phyloP scores from a whole-genome alignment of 2,329 filamentous ascomycete species.

The Tympanopsis confertula region DNA sequence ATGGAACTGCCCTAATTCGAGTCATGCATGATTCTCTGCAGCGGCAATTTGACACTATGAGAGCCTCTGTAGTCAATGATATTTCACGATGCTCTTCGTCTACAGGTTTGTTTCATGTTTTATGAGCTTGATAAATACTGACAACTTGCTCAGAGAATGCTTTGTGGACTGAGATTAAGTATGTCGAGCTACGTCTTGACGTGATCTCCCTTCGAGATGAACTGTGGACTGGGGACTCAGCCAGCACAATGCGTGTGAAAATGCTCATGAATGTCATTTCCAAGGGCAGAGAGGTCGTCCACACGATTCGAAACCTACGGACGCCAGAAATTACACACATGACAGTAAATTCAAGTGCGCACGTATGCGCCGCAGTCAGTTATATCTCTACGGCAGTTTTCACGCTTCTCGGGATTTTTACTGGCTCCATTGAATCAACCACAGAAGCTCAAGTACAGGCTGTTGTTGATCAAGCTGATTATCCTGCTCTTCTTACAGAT shows the following conservation, averaged over 20 bases:
- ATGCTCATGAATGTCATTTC: conserved; percentile 10
- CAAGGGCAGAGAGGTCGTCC: conserved; percentile 8
- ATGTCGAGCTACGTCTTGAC: conserved; percentile 8
- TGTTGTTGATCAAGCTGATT: conserved; percentile 7
- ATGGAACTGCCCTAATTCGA: conserved; percentile 5
- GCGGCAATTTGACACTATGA: conserved; percentile 2
- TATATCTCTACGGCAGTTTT: conserved; percentile 7
- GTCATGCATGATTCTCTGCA: conserved; percentile 7
- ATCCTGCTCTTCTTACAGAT: conserved; percentile 6
- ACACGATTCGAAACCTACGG: conserved; percentile 5
- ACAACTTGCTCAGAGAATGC: conserved; percentile 5
- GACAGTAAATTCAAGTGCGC: conserved; percentile 6
- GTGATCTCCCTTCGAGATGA: conserved; percentile 10
- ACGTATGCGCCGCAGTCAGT: conserved; percentile 7
- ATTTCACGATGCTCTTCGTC: background rate
- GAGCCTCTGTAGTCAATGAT: background rate
- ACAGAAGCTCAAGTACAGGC: conserved; percentile 4
- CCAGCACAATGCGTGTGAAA: conserved; percentile 6
- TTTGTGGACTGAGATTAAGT: conserved; percentile 8
- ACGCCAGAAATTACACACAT: conserved; percentile 6
- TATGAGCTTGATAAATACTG: conserved; percentile 1
- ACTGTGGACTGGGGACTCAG: conserved; percentile 8
- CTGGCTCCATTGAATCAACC: conserved; percentile 2
- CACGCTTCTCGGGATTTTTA: conserved; percentile 5
- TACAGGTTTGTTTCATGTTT: background rate